phyloP scores from a whole-genome alignment of 495 filamentous ascomycete species.

The Margaritispora aquatica region DNA sequence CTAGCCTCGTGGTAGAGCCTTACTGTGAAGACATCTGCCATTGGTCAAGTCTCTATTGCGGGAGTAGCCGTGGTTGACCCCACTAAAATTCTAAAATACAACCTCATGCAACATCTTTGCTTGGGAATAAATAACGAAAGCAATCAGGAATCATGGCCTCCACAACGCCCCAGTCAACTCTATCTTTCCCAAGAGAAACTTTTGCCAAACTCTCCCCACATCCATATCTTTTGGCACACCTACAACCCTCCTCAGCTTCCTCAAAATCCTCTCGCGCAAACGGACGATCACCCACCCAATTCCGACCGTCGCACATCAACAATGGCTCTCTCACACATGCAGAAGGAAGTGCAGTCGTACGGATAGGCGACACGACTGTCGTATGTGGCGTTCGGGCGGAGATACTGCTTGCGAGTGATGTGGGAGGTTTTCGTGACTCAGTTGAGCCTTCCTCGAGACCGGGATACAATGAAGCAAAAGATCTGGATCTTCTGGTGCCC shows the following conservation, averaged over 20 bases:
- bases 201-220: conserved; percentile 88
- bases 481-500: conserved; percentile 74
- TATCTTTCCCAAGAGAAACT: conserved; percentile 71
- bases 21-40: not conserved
- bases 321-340: conserved; percentile 77
- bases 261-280: conserved; percentile 63
- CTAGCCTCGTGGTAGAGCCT: not conserved
- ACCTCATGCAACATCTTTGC: conserved; percentile 7
- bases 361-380: conserved; percentile 81
- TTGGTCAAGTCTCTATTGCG: conserved; percentile 1
- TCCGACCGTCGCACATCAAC: conserved; percentile 66
- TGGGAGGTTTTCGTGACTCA: conserved; percentile 53
- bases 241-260: conserved; percentile 52
- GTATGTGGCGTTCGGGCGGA: conserved; percentile 89
- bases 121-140: not conserved
- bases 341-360: conserved; percentile 81
- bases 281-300: conserved; percentile 62
- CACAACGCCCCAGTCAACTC: conserved; percentile 28
- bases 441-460: conserved; percentile 29
- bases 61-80: conserved; percentile 7
- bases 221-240: conserved; percentile 83
- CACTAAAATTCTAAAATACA: conserved; percentile 4
- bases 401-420: conserved; percentile 63
- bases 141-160: conserved; percentile 17
- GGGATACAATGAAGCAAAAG: conserved; percentile 49